Conservation (phyloP, 164 flowering plant genomes). For the Amborella trichopoda region DNA sequence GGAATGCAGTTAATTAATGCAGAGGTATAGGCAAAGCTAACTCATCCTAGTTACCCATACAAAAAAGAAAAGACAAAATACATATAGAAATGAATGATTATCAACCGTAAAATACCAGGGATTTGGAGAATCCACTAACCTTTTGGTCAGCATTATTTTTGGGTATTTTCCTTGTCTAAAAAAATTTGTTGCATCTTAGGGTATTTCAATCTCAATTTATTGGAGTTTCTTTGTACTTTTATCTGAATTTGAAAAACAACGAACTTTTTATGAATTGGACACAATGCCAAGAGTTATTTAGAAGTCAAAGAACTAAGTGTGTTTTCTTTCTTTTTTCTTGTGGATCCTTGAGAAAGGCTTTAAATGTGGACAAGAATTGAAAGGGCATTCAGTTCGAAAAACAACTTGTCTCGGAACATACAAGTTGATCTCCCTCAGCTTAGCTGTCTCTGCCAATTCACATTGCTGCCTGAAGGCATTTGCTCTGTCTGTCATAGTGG, state of each 20-base stretch:
- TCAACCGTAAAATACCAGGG: too few relatives aligned
- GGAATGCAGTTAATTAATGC: not conserved
- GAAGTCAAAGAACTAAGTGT: not conserved
- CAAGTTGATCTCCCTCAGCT: slow-evolving; percentile 95
- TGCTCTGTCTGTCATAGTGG: slow-evolving; percentile 83
- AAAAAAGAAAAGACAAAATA: too few relatives aligned
- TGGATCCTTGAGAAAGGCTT: not conserved
- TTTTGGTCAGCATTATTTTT: too few relatives aligned
- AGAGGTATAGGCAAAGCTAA: not conserved
- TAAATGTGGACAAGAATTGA: not conserved
- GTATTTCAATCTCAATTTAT: not conserved
- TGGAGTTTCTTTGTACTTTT: too few relatives aligned
- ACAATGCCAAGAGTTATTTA: not conserved
- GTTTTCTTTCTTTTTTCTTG: not conserved
- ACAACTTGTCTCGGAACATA: slow-evolving; percentile 21
- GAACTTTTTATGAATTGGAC: too few relatives aligned
- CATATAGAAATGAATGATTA: too few relatives aligned
- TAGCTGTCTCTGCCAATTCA: slow-evolving; percentile 84
- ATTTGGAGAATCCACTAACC: too few relatives aligned
- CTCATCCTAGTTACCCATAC: too few relatives aligned
- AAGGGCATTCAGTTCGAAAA: not conserved
- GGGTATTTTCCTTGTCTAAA: not conserved
- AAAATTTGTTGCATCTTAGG: not conserved
- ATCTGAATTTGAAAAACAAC: too few relatives aligned
- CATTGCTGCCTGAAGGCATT: slow-evolving; percentile 88